Base-by-base conservation (phyloP, 2,329 filamentous ascomycete species). In the Ophiostoma sp. region DNA sequence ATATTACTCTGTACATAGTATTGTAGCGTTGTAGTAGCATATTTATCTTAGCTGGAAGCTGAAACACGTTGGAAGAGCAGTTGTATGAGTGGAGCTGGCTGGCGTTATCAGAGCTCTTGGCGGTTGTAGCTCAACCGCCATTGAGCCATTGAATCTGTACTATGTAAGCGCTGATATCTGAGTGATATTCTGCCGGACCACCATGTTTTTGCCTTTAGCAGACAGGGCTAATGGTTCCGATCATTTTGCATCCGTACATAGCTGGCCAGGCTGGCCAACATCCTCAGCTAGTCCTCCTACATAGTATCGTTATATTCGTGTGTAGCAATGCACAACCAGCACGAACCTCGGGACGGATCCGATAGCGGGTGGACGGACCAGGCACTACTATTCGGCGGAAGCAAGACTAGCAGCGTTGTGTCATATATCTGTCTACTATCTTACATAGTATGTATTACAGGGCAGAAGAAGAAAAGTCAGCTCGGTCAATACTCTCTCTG, bases 21-120 rank as follows among this genome's bases (percentile, higher is more conserved):
- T 11, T 11, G 20, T 48, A 48, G 44, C 17, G 44, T 48, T n/a
- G 44, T 44, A 44, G 15, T 44, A 44, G 41, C 20, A 48, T n/a
- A 48, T 20, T 48, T 7, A 41, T 41, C 13, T 41, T 41, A 41
- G 39, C 39, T 13, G 39, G 15, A 41, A 57, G 52, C 52, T 57
- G 52, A 57, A 57, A 57, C 52, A 57, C 52, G 52, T 57, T 57
- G 52, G 52, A 57, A 57, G 52, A 48, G 17, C 52, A 54, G 52
- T 57, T 57, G n/a, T 41, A 57, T 3, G 52, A 48, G 41, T 27
- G 52, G 52, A 23, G 52, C 23, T 10, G n/a, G 52, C 52, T 23
- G 52, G 39, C 13, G 39, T 11, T 27, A 27, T 27, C 11, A 23
- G 52, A 4, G 23, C 17, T 23, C 52, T 57, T 57, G 52, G 52